These are phyloP conservation scores for Xylaria sp. DNA, from an alignment of 2,329 filamentous ascomycete species.

Conservation along the genomic window DNA sequence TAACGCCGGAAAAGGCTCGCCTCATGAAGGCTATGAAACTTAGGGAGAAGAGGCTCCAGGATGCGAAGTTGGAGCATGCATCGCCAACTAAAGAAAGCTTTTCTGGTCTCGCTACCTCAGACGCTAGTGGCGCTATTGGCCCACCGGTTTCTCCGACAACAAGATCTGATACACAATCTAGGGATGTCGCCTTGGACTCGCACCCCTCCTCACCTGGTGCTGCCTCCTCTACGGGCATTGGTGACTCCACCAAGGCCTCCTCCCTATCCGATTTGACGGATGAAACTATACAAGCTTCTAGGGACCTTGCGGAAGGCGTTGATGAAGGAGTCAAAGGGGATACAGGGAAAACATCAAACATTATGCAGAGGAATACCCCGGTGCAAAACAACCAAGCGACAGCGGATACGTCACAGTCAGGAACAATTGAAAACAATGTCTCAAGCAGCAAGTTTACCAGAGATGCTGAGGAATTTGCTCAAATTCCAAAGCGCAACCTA, in stretches of 20 bases:
- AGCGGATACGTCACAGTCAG: conserved; percentile 32
- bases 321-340: conserved; percentile 33
- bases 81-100: conserved; percentile 39
- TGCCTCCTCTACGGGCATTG: conserved; percentile 62
- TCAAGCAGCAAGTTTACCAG: conserved; percentile 34
- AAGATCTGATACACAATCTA: conserved; percentile 58
- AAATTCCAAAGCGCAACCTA: conserved; percentile 41
- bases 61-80: conserved; percentile 45
- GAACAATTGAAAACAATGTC: conserved; percentile 39
- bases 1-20: conserved; percentile 89
- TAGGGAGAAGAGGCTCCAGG: conserved; percentile 74
- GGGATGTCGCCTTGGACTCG: conserved; percentile 64
- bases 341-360: conserved; percentile 23
- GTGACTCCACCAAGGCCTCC: conserved; percentile 70
- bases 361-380: conserved; percentile 20
- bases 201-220: conserved; percentile 66
- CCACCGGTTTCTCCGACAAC: conserved; percentile 50
- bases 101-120: conserved; percentile 52
- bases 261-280: conserved; percentile 72
- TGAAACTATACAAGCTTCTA: conserved; percentile 61
- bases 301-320: conserved; percentile 47
- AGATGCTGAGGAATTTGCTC: conserved; percentile 40
- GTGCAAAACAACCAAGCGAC: conserved; percentile 25
- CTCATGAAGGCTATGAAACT: conserved; percentile 95
- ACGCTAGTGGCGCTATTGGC: conserved; percentile 67